Evolutionary conservation across 192 early-diverging fungal genomes (phyloP).

Genomic region (Coemansia erecta): DNA sequence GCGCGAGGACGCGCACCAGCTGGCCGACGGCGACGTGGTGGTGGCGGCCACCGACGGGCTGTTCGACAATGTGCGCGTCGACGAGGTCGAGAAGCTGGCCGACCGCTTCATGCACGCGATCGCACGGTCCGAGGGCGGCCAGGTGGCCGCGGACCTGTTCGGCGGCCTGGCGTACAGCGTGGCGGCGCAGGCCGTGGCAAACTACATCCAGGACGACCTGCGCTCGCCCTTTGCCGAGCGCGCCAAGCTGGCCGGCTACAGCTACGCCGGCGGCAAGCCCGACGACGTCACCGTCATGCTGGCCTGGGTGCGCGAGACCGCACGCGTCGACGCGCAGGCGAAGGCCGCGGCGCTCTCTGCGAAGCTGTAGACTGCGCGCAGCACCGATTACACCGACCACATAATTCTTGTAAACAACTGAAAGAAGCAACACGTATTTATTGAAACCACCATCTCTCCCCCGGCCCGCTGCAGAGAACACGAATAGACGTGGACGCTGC

Average conservation of each 20-base stretch:
- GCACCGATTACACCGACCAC: too few relatives aligned
- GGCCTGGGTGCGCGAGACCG: slow-evolving; percentile 45
- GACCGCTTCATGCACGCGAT: slow-evolving; percentile 48
- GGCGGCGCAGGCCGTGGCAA: slow-evolving; percentile 45
- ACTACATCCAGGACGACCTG: slow-evolving; percentile 45
- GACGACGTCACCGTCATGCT: slow-evolving; percentile 53
- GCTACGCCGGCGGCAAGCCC: slow-evolving; percentile 48
- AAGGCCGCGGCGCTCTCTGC: slow-evolving; percentile 16
- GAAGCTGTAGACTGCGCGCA: slow-evolving; percentile 22
- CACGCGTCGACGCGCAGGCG: slow-evolving; percentile 17
- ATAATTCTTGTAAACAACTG: background rate
- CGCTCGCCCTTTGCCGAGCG: slow-evolving; percentile 54
- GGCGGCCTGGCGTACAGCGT: slow-evolving; percentile 49
- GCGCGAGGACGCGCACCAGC: slow-evolving; percentile 17
- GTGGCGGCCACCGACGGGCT: slow-evolving; percentile 50
- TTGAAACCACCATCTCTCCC: too few relatives aligned
- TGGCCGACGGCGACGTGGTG: slow-evolving; percentile 39
- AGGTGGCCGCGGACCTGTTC: slow-evolving; percentile 29
- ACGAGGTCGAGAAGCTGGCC: slow-evolving; percentile 46
- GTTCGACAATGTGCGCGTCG: slow-evolving; percentile 49
- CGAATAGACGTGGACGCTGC: too few relatives aligned
- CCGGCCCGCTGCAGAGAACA: too few relatives aligned
- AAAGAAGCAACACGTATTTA: slow-evolving; percentile 1
- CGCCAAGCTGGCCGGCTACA: slow-evolving; percentile 48
- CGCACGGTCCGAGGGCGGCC: background rate